phyloP scores from a whole-genome alignment of 306 rosid genomes.

The Citrullus amarus region DNA sequence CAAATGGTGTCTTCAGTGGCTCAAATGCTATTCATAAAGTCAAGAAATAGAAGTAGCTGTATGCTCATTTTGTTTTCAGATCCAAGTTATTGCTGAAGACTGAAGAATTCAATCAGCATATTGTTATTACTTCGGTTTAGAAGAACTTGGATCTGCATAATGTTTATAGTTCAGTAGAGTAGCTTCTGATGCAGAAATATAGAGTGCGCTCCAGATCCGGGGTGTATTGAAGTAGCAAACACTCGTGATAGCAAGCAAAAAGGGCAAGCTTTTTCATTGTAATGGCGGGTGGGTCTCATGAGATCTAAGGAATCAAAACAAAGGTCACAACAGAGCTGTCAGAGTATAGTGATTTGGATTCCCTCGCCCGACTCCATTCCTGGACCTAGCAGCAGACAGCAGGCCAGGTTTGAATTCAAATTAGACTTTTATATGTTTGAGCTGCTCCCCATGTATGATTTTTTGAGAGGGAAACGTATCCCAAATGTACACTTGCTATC shows the following conservation, averaged over 20 bases:
- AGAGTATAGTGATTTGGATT: not conserved
- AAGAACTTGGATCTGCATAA: not conserved
- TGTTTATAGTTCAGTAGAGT: not conserved
- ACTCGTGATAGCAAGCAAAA: not conserved
- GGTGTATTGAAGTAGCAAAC: not conserved
- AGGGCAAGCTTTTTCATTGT: not conserved
- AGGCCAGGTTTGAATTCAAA: not conserved
- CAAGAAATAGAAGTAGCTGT: not conserved
- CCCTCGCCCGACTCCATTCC: not conserved
- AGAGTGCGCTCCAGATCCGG: not conserved
- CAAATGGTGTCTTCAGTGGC: not conserved
- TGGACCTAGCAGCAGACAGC: not conserved
- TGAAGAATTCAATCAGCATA: not conserved
- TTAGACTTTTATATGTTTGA: not conserved
- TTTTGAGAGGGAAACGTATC: not conserved
- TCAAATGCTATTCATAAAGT: not conserved
- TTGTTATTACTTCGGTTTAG: not conserved
- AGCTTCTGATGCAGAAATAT: not conserved
- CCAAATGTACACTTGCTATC: not conserved
- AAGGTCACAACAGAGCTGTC: not conserved
- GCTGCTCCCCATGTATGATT: not conserved
- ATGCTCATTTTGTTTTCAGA: not conserved
- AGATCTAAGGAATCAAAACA: constrained; percentile 11
- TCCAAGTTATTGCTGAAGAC: constrained; percentile 1
- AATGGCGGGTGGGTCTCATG: constrained; percentile 5